Conservation (phyloP, 768 basidiomycete species). For the Dioszegia hungarica region DNA sequence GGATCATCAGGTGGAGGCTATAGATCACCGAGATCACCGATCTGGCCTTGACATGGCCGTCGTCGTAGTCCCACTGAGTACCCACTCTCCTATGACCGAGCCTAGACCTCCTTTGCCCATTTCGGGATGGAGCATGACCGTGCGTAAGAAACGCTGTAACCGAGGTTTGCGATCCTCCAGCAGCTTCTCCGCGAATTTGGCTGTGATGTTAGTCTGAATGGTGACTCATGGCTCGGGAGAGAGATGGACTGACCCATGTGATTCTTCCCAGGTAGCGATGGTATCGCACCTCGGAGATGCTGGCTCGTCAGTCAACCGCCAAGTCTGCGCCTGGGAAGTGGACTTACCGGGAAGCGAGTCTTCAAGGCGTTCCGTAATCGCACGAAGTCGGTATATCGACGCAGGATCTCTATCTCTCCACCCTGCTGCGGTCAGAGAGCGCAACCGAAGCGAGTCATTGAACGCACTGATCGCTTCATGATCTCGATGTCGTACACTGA, state of each 20-base stretch:
- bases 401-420: slow-evolving; percentile 28
- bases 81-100: slow-evolving; percentile 26
- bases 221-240: neutral
- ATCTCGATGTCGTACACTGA: slow-evolving; percentile 45
- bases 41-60: neutral
- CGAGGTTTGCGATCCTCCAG: slow-evolving; percentile 38
- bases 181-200: slow-evolving; percentile 41
- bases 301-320: slow-evolving; percentile 4
- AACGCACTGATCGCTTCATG: slow-evolving; percentile 21
- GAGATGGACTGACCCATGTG: slow-evolving; percentile 25
- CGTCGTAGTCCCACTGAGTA: slow-evolving; percentile 8
- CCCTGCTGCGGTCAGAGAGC: slow-evolving; percentile 14
- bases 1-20: too few relatives aligned
- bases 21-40: neutral
- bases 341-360: slow-evolving; percentile 27
- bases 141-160: slow-evolving; percentile 41
- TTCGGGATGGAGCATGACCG: slow-evolving; percentile 45
- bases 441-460: too few relatives aligned
- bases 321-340: neutral
- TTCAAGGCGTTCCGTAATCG: slow-evolving; percentile 25
- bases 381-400: slow-evolving; percentile 44
- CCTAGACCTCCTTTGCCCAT: slow-evolving; percentile 35
- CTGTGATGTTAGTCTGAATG: slow-evolving; percentile 12
- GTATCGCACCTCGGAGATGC: slow-evolving; percentile 30
- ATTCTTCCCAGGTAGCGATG: slow-evolving; percentile 40